Evolutionary conservation across 495 filamentous ascomycete genomes (phyloP), one percentile per base, ranked within the genome.

Genomic region (Hypoxylon fuscum): DNA sequence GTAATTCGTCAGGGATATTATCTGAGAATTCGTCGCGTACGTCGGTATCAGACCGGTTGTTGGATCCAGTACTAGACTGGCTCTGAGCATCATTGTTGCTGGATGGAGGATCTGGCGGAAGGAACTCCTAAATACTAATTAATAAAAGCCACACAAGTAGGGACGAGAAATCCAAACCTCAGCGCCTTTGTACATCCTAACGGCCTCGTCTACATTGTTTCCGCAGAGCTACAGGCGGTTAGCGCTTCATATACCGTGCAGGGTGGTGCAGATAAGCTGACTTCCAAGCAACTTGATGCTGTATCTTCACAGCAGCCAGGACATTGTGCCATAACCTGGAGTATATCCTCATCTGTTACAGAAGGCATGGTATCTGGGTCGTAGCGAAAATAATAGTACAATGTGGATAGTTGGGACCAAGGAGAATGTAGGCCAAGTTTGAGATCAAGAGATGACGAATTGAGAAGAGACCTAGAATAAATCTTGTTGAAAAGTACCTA

Each of bases 91-190:
- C 37, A 8, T 58, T 35, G 18, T 43, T 7, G 11, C 25, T 18
- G n/a, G 45, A 43, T 37, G 45, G 37, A 15, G 46, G 37, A 4
- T 59, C 55, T 6, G 35, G 45, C 8, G 55, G 45, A 44, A 59
- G 55, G 12, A 44, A 31, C 4, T n/a, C 15, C 53, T 56, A 20
- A 15, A 17, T 10, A 46, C 9, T n/a, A 34, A 48, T 7, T 27
- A 20, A 29, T 18, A 21, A 8, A 8, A 31, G 38, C 21, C 22
- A 47, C 7, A 1, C 1, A 47, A n/a, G 17, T 4, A 8, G 27
- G 25, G 34, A 32, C 12, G 8, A 25, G 10, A 3, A 46, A 44
- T 32, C 5, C 42, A 37, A 47, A 56, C 53, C 53, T 56, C 53
- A 48, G 48, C 31, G 8, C 2, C 37, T 11, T 50, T 23, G 12